phyloP scores from a whole-genome alignment of 495 filamentous ascomycete genomes.

The Penicilliopsis zonata region DNA sequence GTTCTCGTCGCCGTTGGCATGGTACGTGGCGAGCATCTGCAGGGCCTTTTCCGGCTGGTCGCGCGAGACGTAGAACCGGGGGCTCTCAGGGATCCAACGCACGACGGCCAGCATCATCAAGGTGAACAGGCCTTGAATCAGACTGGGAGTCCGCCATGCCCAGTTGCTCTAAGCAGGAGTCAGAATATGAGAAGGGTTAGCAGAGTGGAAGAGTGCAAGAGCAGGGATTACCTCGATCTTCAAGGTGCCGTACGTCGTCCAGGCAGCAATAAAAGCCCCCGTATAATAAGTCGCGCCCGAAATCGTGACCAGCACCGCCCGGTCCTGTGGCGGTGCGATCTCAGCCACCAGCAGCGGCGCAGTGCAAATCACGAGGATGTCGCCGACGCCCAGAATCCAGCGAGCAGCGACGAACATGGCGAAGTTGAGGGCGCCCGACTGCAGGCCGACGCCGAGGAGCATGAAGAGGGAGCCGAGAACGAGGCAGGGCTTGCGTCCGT shows the following conservation, averaged over 20 bases:
- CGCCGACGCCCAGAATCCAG: conserved; percentile 41
- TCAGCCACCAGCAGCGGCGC: conserved; percentile 55
- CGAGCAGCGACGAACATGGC: conserved; percentile 15
- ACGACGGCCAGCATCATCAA: conserved; percentile 33
- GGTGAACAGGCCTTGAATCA: conserved; percentile 36
- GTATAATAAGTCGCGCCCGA: conserved; percentile 25
- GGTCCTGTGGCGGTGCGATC: conserved; percentile 54
- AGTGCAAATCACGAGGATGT: conserved; percentile 50
- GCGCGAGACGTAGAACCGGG: conserved; percentile 24
- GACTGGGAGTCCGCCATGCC: conserved; percentile 36
- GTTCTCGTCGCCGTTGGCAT: conserved; percentile 17
- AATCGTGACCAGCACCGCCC: conserved; percentile 50
- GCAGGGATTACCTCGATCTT: too few species aligned
- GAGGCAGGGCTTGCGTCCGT: conserved; percentile 50
- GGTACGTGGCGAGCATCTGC: conserved; percentile 20
- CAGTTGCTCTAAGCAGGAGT: conserved; percentile 31
- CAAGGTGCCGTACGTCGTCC: conserved; percentile 19
- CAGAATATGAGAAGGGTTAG: too few species aligned
- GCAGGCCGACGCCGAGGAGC: conserved; percentile 44
- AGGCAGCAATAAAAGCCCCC: conserved; percentile 35
- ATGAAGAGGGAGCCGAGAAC: conserved; percentile 51
- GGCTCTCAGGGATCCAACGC: conserved; percentile 36
- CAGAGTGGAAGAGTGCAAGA: too few species aligned
- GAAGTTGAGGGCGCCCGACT: conserved; percentile 37
- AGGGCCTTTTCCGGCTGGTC: conserved; percentile 26